Evolutionary conservation across 805 yeast genomes (phyloP).

Genomic region (Limtongia smithiae): DNA sequence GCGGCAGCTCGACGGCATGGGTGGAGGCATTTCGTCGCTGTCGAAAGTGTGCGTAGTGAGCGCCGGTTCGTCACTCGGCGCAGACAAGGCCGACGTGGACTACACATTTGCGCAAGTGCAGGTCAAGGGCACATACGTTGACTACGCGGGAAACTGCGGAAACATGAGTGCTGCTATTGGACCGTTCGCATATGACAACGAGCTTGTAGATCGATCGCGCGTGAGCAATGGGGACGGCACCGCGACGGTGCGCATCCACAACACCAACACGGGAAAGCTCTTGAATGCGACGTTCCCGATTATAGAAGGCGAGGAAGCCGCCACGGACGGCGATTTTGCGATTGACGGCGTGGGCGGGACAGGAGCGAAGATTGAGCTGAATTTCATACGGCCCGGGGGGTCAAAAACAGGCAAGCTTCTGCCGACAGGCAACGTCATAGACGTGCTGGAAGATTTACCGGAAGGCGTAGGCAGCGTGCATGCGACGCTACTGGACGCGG

Average conservation of each 20-base stretch:
- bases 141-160: constrained; percentile 14
- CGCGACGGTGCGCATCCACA: constrained; percentile 14
- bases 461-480: constrained; percentile 1
- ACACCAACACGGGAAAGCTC: constrained; percentile 12
- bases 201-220: constrained; percentile 1
- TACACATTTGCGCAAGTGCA: constrained; percentile 10
- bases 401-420: constrained; percentile 10
- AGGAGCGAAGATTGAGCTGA: constrained; percentile 9
- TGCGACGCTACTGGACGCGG: constrained; percentile 10
- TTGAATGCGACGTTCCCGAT: constrained; percentile 9
- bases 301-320: constrained; percentile 6
- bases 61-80: background rate
- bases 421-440: constrained; percentile 6
- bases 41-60: constrained; percentile 13
- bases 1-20: constrained; percentile 16
- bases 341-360: constrained; percentile 14
- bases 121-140: constrained; percentile 7
- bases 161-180: constrained; percentile 17
- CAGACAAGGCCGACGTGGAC: constrained; percentile 10
- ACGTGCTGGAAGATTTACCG: constrained; percentile 1
- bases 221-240: constrained; percentile 3
- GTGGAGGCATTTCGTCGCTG: constrained; percentile 14
- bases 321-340: constrained; percentile 7
- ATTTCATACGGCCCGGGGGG: constrained; percentile 9
- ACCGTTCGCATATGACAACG: constrained; percentile 10